Evolutionary conservation across 202 grass and related monocot species (phyloP).

Genomic region (Alloteropsis angusta): DNA sequence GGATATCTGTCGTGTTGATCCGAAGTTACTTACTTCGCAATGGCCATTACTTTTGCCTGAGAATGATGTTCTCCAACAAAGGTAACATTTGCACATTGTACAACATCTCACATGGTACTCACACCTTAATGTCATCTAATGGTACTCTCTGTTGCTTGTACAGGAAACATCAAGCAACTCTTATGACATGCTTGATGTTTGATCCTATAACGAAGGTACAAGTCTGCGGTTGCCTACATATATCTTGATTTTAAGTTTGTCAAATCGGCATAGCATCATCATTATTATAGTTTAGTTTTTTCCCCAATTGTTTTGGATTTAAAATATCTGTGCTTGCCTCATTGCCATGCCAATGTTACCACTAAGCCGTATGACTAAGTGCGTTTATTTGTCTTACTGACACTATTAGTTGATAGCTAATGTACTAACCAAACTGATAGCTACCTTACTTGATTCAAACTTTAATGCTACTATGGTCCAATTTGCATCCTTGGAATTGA

Average conservation of each 20-base stretch:
- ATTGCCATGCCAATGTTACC: background rate
- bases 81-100: conserved; percentile 32
- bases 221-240: background rate
- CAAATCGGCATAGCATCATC: background rate
- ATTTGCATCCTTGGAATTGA: no score
- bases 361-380: background rate
- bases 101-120: background rate
- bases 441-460: background rate
- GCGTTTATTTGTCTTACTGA: background rate
- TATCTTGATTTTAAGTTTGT: background rate
- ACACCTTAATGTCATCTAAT: conserved; percentile 19
- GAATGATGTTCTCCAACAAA: conserved; percentile 76
- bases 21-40: conserved; percentile 79
- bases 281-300: background rate
- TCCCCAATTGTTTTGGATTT: background rate
- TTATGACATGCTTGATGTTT: conserved; percentile 93
- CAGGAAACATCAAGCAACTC: conserved; percentile 86
- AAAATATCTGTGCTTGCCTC: background rate
- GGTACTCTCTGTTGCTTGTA: conserved; percentile 25
- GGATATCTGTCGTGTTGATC: conserved; percentile 81
- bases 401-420: background rate
- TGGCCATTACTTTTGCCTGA: conserved; percentile 94
- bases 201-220: conserved; percentile 87
- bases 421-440: background rate
- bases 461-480: background rate